phyloP scores from a whole-genome alignment of 2,329 filamentous ascomycete genomes.

The Gyromitra esculenta region DNA sequence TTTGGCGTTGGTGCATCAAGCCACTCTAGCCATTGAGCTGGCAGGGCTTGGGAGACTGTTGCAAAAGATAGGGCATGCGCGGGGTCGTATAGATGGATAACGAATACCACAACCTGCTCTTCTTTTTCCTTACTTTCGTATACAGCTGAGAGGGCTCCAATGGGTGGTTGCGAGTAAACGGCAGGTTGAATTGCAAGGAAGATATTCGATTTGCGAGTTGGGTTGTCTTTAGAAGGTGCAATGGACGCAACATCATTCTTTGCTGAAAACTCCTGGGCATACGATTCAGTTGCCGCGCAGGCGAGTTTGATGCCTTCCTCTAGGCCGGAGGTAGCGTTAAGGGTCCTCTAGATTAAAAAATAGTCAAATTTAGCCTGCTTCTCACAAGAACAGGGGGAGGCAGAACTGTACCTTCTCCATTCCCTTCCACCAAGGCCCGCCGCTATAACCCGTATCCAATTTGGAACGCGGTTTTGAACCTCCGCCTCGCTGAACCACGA shows the following conservation, averaged over 20 bases:
- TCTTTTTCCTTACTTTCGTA: constrained; percentile 67
- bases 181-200: constrained; percentile 96
- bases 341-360: constrained; percentile 69
- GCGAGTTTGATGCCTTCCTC: constrained; percentile 91
- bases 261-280: constrained; percentile 65
- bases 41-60: constrained; percentile 82
- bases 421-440: constrained; percentile 93
- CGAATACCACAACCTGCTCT: constrained; percentile 76
- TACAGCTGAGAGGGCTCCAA: constrained; percentile 60
- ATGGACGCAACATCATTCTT: constrained; percentile 72
- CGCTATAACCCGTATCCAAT: constrained; percentile 75
- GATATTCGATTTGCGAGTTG: constrained; percentile 89
- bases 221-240: constrained; percentile 66
- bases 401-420: constrained; percentile 61
- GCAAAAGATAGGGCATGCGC: constrained; percentile 90
- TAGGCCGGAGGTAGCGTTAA: constrained; percentile 81
- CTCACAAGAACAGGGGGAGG: neutral
- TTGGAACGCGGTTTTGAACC: constrained; percentile 74
- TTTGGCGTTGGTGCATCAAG: constrained; percentile 73
- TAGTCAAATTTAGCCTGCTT: constrained; percentile 9
- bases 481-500: constrained; percentile 92
- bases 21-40: constrained; percentile 88
- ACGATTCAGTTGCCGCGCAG: constrained; percentile 86
- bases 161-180: constrained; percentile 42
- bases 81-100: constrained; percentile 83